These are phyloP conservation scores for Solanum appendiculatum DNA, from an alignment of 257 asterid genomes.

Conservation along the genomic window DNA sequence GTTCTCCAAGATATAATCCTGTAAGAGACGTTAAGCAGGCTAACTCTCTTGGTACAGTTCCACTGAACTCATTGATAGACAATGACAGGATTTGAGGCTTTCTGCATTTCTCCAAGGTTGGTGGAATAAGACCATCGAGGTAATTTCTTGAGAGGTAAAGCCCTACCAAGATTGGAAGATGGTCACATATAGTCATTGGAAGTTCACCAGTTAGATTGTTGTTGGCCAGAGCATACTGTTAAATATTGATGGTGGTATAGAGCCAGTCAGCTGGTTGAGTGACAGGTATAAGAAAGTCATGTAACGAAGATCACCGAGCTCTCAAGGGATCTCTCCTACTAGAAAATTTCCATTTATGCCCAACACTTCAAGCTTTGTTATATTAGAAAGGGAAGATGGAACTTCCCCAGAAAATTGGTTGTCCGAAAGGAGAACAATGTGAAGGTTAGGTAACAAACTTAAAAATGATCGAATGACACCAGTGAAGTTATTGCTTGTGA, in stretches of 20 bases:
- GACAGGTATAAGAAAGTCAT: not conserved
- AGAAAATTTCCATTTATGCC: not conserved
- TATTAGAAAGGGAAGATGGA: not conserved
- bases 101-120: slow-evolving; percentile 7
- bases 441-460: not conserved
- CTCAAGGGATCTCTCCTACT: not conserved
- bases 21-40: not conserved
- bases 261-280: not conserved
- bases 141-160: not conserved
- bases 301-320: not conserved
- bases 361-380: not conserved
- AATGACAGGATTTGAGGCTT: not conserved
- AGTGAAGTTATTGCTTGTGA: not conserved
- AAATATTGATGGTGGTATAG: not conserved
- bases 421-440: not conserved
- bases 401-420: not conserved
- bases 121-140: slow-evolving; percentile 9
- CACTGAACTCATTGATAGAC: not conserved
- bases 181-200: slow-evolving; percentile 5
- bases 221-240: not conserved
- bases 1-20: not conserved
- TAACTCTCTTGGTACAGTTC: not conserved
- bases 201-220: slow-evolving; percentile 11
- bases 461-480: not conserved
- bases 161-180: not conserved